These are phyloP conservation scores for Austroboletus eburneus DNA, from an alignment of 768 basidiomycete species.

Conservation along the genomic window DNA sequence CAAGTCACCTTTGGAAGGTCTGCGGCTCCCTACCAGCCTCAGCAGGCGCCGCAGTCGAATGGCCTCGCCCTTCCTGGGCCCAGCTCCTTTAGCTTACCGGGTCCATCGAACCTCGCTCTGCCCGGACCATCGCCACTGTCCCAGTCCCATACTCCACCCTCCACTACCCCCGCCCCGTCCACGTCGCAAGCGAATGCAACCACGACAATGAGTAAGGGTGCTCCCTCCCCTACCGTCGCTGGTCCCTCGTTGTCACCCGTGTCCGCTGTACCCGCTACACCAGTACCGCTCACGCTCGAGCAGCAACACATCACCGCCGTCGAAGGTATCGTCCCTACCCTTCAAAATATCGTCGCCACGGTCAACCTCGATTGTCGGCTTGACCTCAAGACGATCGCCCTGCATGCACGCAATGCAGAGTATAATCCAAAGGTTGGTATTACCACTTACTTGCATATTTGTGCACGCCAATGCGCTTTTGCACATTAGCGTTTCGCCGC, in stretches of 20 bases:
- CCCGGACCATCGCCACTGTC: constrained; percentile 56
- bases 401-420: constrained; percentile 97
- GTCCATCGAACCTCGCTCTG: constrained; percentile 44
- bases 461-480: constrained; percentile 59
- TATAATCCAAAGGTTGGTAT: constrained; percentile 99
- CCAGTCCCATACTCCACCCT: constrained; percentile 32
- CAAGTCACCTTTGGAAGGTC: constrained; percentile 75
- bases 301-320: constrained; percentile 96
- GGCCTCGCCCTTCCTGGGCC: constrained; percentile 55
- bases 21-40: constrained; percentile 43
- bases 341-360: constrained; percentile 99
- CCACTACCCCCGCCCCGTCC: constrained; percentile 4
- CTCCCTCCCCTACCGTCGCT: constrained; percentile 42
- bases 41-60: constrained; percentile 41
- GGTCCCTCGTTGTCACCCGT: constrained; percentile 56
- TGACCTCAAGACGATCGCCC: constrained; percentile 96
- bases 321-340: constrained; percentile 96
- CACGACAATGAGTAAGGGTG: constrained; percentile 27
- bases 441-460: constrained; percentile 32
- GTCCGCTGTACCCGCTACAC: constrained; percentile 58
- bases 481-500: constrained; percentile 97
- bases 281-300: constrained; percentile 75
- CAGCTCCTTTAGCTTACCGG: constrained; percentile 43
- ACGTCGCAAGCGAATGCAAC: constrained; percentile 28
- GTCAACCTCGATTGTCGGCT: constrained; percentile 96